Evolutionary conservation across 805 yeast species (phyloP).

Genomic region (Kodamaea kakaduensis): DNA sequence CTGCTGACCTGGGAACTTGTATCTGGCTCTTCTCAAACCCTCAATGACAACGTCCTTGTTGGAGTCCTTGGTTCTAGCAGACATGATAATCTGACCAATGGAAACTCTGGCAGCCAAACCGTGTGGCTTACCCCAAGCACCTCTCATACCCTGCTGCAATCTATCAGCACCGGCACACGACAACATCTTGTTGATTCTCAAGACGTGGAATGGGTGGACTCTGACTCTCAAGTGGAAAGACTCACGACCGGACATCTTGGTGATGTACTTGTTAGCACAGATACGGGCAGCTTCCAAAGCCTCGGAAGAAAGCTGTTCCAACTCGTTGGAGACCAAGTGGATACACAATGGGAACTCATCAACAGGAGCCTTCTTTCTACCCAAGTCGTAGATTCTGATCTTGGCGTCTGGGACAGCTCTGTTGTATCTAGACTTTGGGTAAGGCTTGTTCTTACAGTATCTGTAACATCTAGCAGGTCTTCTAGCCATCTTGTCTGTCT

Average conservation of each 20-base stretch:
- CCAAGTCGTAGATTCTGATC: slow-evolving; percentile 98
- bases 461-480: slow-evolving; percentile 99
- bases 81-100: slow-evolving; percentile 97
- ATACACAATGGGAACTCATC: slow-evolving; percentile 99
- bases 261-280: slow-evolving; percentile 99
- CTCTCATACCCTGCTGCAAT: slow-evolving; percentile 99
- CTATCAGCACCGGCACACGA: slow-evolving; percentile 99
- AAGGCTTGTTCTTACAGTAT: slow-evolving; percentile 99
- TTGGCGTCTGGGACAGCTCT: slow-evolving; percentile 99
- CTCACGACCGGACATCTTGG: slow-evolving; percentile 97
- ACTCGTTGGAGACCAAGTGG: slow-evolving; percentile 98
- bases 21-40: slow-evolving; percentile 99
- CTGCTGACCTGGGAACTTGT: slow-evolving; percentile 99
- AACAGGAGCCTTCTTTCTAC: slow-evolving; percentile 99
- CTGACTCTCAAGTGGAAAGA: slow-evolving; percentile 99
- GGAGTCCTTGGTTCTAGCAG: slow-evolving; percentile 96
- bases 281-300: slow-evolving; percentile 99
- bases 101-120: slow-evolving; percentile 99
- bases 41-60: slow-evolving; percentile 97
- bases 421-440: slow-evolving; percentile 99
- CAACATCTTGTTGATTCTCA: slow-evolving; percentile 99
- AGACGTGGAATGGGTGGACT: slow-evolving; percentile 99
- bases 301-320: slow-evolving; percentile 98
- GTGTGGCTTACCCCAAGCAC: slow-evolving; percentile 99
- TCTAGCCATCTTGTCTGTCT: slow-evolving; percentile 86